A percentile compares a stretch with the other conserved stretches of the same genome.
Evolutionary conservation across 2,329 filamentous ascomycete genomes (phyloP).

Genomic region (Ophiosphaerella korrae): DNA sequence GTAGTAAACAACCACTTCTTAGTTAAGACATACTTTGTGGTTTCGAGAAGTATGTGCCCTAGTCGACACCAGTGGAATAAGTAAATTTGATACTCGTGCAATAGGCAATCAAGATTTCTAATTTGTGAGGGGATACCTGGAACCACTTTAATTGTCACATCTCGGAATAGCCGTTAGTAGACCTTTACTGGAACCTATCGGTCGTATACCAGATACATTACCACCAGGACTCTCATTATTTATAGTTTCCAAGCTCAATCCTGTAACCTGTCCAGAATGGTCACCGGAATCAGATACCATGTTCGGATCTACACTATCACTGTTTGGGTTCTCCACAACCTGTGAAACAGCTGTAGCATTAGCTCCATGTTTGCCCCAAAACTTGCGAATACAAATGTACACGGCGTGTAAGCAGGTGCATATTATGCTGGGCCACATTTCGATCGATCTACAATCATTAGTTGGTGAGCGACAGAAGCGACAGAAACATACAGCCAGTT

Average conservation of each 20-base stretch:
- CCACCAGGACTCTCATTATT: slow-evolving; percentile 1
- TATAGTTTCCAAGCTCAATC: slow-evolving; percentile 7
- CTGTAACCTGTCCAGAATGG: neutral
- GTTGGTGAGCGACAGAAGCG: neutral
- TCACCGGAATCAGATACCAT: neutral
- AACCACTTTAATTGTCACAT: slow-evolving; percentile 5
- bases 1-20: no score
- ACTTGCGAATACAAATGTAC: slow-evolving; percentile 12
- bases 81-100: no score
- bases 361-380: neutral
- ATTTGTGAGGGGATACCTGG: no score
- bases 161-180: slow-evolving; percentile 8
- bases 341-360: neutral
- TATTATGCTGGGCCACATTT: slow-evolving; percentile 24
- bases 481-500: slow-evolving; percentile 18
- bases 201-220: slow-evolving; percentile 1
- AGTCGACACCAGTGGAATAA: no score
- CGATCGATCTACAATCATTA: slow-evolving; percentile 12
- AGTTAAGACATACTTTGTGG: no score
- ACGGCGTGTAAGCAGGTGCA: slow-evolving; percentile 18
- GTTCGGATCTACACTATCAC: slow-evolving; percentile 1
- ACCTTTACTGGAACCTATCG: slow-evolving; percentile 13
- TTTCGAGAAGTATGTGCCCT: no score
- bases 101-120: no score
- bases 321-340: slow-evolving; percentile 11